phyloP scores from a whole-genome alignment of 164 flowering plant species.

The Santalum album region DNA sequence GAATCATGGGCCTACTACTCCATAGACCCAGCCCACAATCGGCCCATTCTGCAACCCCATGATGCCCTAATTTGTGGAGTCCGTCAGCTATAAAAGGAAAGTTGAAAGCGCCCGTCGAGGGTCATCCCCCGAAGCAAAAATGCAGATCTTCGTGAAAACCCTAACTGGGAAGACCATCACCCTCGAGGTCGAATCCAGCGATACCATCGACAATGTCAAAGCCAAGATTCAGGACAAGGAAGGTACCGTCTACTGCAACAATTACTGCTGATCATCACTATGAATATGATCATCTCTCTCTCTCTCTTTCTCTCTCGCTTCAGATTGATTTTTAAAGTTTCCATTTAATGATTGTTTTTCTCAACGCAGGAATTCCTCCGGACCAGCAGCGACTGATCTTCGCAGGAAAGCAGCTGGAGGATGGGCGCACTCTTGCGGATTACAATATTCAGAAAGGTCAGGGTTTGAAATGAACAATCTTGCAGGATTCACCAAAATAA shows the following conservation, averaged over 20 bases:
- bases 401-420: constrained; percentile 43
- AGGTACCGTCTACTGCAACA: constrained; percentile 10
- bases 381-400: constrained; percentile 13
- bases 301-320: neutral
- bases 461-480: neutral
- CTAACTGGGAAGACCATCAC: constrained; percentile 5
- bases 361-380: neutral
- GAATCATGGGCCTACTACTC: too few relatives aligned
- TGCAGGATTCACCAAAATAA: too few relatives aligned
- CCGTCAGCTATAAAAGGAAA: too few relatives aligned
- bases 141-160: constrained; percentile 6
- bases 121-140: too few relatives aligned
- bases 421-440: constrained; percentile 41
- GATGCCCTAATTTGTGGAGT: too few relatives aligned
- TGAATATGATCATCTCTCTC: neutral
- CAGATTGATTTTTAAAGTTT: neutral
- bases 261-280: neutral
- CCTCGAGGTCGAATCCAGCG: neutral
- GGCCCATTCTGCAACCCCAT: too few relatives aligned
- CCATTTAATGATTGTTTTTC: neutral
- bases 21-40: too few relatives aligned
- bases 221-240: constrained; percentile 17
- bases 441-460: constrained; percentile 44
- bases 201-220: neutral
- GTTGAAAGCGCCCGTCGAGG: too few relatives aligned